phyloP scores from a whole-genome alignment of 768 basidiomycete species.

The Postia placenta region DNA sequence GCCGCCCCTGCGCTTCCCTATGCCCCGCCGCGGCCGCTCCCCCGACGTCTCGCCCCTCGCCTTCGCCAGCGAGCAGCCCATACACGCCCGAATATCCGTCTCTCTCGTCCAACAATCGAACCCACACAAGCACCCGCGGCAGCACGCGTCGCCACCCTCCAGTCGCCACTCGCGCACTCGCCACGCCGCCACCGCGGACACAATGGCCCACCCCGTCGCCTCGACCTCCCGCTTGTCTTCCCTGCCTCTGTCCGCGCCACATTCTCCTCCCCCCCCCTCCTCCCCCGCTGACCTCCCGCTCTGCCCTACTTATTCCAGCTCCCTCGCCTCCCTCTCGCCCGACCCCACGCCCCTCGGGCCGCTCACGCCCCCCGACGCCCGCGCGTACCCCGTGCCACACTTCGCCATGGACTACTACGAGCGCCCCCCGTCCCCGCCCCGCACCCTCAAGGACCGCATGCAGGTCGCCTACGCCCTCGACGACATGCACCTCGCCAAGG shows the following conservation, averaged over 20 bases:
- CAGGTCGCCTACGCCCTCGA: constrained; percentile 64
- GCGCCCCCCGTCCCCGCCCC: constrained; percentile 35
- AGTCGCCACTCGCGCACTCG: constrained; percentile 6
- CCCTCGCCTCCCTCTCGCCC: constrained; percentile 15
- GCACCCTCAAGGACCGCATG: constrained; percentile 54
- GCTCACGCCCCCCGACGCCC: constrained; percentile 22
- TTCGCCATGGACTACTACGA: constrained; percentile 36
- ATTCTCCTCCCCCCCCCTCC: constrained; percentile 7
- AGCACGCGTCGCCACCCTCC: constrained; percentile 1
- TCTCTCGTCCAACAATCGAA: constrained; percentile 6
- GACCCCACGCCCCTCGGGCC: constrained; percentile 20
- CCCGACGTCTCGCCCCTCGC: constrained; percentile 21
- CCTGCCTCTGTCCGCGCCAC: constrained; percentile 5
- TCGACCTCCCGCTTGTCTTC: constrained; percentile 17
- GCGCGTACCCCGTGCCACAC: constrained; percentile 22
- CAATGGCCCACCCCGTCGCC: constrained; percentile 10
- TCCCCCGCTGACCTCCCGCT: constrained; percentile 14
- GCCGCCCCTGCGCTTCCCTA: constrained; percentile 11
- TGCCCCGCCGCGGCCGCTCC: constrained; percentile 23
- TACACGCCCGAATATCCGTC: constrained; percentile 12
- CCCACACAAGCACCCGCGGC: constrained; percentile 3
- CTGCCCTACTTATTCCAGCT: constrained; percentile 17
- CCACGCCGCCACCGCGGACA: background rate
- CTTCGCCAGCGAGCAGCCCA: constrained; percentile 4
- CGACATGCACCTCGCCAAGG: constrained; percentile 60